phyloP scores from a whole-genome alignment of 176 grass and related monocot genomes.

The Oryza officinalis region DNA sequence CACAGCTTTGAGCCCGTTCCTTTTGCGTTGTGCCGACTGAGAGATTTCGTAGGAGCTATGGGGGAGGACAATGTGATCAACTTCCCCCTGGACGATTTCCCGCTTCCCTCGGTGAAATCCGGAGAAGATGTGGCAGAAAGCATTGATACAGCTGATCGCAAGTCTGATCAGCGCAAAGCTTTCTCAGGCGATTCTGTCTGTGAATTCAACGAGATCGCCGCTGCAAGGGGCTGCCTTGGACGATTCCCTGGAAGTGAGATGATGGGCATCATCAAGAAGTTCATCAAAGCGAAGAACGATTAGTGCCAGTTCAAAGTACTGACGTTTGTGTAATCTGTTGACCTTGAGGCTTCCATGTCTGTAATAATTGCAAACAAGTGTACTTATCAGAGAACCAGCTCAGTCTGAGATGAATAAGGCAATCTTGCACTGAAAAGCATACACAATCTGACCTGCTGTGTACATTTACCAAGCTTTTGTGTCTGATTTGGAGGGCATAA shows the following conservation, averaged over 20 bases:
- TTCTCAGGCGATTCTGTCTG: constrained; percentile 65
- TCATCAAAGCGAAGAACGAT: constrained; percentile 80
- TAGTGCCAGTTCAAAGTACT: constrained; percentile 26
- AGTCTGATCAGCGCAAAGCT: constrained; percentile 34
- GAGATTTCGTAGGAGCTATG: constrained; percentile 60
- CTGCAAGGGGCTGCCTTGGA: constrained; percentile 80
- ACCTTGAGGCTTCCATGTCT: constrained; percentile 15
- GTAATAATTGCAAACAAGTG: constrained; percentile 28
- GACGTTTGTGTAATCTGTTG: constrained; percentile 23
- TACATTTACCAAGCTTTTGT: not conserved
- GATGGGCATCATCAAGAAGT: constrained; percentile 96
- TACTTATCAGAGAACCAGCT: not conserved
- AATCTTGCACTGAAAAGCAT: not conserved
- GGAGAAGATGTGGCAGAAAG: constrained; percentile 53
- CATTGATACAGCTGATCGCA: constrained; percentile 8
- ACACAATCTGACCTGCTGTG: constrained; percentile 1
- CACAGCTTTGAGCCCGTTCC: constrained; percentile 91
- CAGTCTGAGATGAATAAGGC: constrained; percentile 35
- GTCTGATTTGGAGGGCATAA: not conserved
- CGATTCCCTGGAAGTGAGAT: constrained; percentile 95
- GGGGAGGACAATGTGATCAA: constrained; percentile 63
- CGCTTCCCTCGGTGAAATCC: constrained; percentile 57
- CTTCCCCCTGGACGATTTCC: constrained; percentile 67
- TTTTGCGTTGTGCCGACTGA: constrained; percentile 67
- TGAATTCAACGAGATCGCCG: constrained; percentile 70